Percentiles rank a stretch among this genome's conserved stretches.
Conservation (phyloP, 2,329 filamentous ascomycete species). For the Didymosphaeria variabile region DNA sequence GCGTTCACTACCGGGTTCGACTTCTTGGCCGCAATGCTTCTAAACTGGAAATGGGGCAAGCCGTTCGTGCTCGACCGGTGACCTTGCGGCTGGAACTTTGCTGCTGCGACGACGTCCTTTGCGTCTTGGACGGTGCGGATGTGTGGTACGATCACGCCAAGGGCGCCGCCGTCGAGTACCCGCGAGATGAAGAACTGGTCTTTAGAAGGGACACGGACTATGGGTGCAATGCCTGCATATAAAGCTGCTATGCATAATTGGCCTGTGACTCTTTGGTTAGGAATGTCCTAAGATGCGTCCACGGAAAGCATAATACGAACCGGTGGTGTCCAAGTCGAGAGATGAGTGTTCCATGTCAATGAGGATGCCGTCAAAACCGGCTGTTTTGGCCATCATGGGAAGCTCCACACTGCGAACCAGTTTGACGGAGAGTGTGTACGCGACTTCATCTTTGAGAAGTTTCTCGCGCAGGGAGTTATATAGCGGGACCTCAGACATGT, state of each 20-base stretch:
- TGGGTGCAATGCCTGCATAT: slow-evolving; percentile 30
- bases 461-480: slow-evolving; percentile 41
- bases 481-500: slow-evolving; percentile 30
- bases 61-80: too few species aligned
- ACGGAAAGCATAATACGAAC: slow-evolving; percentile 5
- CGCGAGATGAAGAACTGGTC: slow-evolving; percentile 51
- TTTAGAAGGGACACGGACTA: slow-evolving; percentile 53
- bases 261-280: neutral
- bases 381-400: slow-evolving; percentile 52
- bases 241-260: slow-evolving; percentile 5
- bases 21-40: too few species aligned
- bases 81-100: slow-evolving; percentile 52
- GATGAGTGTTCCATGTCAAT: slow-evolving; percentile 59
- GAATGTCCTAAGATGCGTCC: neutral
- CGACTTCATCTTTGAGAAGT: slow-evolving; percentile 40
- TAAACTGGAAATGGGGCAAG: too few species aligned
- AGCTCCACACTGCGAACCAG: slow-evolving; percentile 49
- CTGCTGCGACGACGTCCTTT: slow-evolving; percentile 47
- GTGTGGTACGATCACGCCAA: too few species aligned
- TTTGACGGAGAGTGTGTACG: slow-evolving; percentile 42
- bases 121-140: slow-evolving; percentile 50
- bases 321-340: slow-evolving; percentile 47
- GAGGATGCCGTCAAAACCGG: slow-evolving; percentile 54
- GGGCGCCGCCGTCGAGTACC: slow-evolving; percentile 54
- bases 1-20: too few species aligned